Conservation (phyloP, 2,329 filamentous ascomycete species). For the Ophiocordyceps camponoti-leonardi region DNA sequence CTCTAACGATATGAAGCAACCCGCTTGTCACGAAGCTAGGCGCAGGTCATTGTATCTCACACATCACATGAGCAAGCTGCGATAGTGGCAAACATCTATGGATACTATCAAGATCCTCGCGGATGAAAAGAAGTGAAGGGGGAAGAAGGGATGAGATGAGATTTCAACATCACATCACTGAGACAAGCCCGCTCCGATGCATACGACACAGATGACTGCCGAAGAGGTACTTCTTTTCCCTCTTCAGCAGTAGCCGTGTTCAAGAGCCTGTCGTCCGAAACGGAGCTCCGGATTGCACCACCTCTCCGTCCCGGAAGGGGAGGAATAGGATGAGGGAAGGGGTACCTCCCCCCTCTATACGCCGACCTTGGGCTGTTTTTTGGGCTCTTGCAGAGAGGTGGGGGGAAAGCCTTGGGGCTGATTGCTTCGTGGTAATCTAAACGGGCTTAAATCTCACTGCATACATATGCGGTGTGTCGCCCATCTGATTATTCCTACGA, state of each 20-base stretch:
- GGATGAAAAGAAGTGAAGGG: not conserved
- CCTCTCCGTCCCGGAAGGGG: not conserved
- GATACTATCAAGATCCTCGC: not conserved
- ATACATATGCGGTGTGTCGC: too few species aligned
- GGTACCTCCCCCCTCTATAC: too few species aligned
- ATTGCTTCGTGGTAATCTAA: not conserved
- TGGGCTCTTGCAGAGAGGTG: too few species aligned
- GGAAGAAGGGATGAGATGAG: too few species aligned
- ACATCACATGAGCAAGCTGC: not conserved
- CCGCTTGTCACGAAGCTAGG: not conserved
- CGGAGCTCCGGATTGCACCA: not conserved
- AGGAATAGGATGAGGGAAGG: too few species aligned
- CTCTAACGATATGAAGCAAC: not conserved
- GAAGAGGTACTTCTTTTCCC: not conserved
- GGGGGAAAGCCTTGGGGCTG: not conserved
- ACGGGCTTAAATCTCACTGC: slow-evolving; percentile 1
- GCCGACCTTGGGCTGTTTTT: too few species aligned
- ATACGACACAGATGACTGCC: too few species aligned
- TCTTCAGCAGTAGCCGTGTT: not conserved
- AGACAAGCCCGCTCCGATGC: too few species aligned
- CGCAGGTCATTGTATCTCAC: not conserved
- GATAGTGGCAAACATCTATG: too few species aligned
- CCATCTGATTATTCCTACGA: too few species aligned
- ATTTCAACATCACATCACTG: too few species aligned
- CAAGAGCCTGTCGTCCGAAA: not conserved